These are phyloP conservation scores for Lasiodiplodia sp. DNA, from an alignment of 2,329 filamentous ascomycete genomes.

Conservation along the genomic window DNA sequence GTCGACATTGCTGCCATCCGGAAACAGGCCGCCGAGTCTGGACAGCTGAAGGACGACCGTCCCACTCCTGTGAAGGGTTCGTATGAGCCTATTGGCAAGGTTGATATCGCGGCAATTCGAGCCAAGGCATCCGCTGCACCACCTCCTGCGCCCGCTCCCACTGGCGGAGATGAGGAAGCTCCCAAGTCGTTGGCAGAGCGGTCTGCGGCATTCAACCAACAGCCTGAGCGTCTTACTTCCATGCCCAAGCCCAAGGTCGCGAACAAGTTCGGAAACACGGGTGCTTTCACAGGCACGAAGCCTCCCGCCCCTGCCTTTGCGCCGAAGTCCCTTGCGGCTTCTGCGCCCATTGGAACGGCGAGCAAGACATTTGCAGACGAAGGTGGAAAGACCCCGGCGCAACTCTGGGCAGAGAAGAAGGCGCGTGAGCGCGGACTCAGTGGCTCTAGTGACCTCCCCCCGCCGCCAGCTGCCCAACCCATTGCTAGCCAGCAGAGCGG, in stretches of 20 bases:
- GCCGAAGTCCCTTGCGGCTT: slow-evolving; percentile 65
- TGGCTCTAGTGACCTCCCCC: slow-evolving; percentile 59
- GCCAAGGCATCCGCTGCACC: slow-evolving; percentile 73
- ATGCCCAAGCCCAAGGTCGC: slow-evolving; percentile 95
- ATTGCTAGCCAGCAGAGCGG: slow-evolving; percentile 71
- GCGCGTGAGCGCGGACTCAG: slow-evolving; percentile 72
- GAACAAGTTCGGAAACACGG: slow-evolving; percentile 80
- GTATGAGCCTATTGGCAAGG: slow-evolving; percentile 94
- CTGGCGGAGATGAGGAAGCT: slow-evolving; percentile 56
- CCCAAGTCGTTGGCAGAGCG: slow-evolving; percentile 76
- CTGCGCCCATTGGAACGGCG: slow-evolving; percentile 76
- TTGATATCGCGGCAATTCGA: slow-evolving; percentile 94
- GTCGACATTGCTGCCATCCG: slow-evolving; percentile 96
- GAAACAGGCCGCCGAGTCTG: slow-evolving; percentile 70
- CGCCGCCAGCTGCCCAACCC: slow-evolving; percentile 50
- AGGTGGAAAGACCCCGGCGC: slow-evolving; percentile 94
- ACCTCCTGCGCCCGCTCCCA: slow-evolving; percentile 49
- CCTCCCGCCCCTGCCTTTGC: slow-evolving; percentile 79
- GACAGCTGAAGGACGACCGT: slow-evolving; percentile 70
- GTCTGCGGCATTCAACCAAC: slow-evolving; percentile 73
- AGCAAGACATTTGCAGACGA: slow-evolving; percentile 94
- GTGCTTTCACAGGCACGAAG: slow-evolving; percentile 85
- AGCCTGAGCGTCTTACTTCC: slow-evolving; percentile 81
- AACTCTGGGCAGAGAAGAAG: slow-evolving; percentile 98
- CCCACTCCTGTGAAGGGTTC: slow-evolving; percentile 88